Percentiles rank a stretch among this genome's conserved stretches.
These are phyloP conservation scores for Boletus smithii DNA, from an alignment of 1,284 basidiomycete species.

Conservation along the genomic window DNA sequence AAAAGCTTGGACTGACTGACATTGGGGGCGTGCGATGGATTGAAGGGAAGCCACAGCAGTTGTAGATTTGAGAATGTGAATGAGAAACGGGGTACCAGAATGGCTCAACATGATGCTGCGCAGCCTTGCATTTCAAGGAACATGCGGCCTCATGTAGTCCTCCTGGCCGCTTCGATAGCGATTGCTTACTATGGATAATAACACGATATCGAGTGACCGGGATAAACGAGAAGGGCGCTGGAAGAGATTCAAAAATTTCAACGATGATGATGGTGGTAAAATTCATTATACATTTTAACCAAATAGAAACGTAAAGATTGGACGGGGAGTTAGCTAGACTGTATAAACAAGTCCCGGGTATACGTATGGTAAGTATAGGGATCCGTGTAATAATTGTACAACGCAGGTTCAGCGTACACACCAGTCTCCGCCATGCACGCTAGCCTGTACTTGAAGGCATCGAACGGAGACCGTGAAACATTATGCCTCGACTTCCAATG, in stretches of 20 bases:
- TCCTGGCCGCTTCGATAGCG: slow-evolving; percentile 17
- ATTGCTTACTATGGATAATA: too few relatives aligned
- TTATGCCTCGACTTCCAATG: slow-evolving; percentile 21
- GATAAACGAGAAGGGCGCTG: too few relatives aligned
- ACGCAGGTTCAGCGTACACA: too few relatives aligned
- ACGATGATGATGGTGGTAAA: neutral
- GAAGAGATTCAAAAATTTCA: too few relatives aligned
- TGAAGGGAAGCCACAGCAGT: too few relatives aligned
- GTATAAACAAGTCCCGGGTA: slow-evolving; percentile 24
- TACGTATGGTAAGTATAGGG: too few relatives aligned
- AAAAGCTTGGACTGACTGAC: slow-evolving; percentile 1
- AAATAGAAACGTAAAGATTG: slow-evolving; percentile 5
- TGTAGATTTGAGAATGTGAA: slow-evolving; percentile 7
- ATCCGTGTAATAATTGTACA: too few relatives aligned
- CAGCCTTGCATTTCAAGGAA: slow-evolving; percentile 12
- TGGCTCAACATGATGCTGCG: slow-evolving; percentile 13
- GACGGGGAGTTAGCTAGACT: slow-evolving; percentile 9
- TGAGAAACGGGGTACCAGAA: slow-evolving; percentile 11
- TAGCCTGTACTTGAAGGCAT: too few relatives aligned
- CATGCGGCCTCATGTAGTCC: slow-evolving; percentile 24
- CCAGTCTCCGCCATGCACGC: too few relatives aligned
- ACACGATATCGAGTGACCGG: too few relatives aligned
- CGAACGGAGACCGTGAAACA: too few relatives aligned
- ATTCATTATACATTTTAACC: neutral
- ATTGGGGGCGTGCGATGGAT: neutral